Percentiles rank a stretch among this genome's conserved stretches.
phyloP scores from a whole-genome alignment of 2,329 filamentous ascomycete species.

The Verticillium klebahnii region DNA sequence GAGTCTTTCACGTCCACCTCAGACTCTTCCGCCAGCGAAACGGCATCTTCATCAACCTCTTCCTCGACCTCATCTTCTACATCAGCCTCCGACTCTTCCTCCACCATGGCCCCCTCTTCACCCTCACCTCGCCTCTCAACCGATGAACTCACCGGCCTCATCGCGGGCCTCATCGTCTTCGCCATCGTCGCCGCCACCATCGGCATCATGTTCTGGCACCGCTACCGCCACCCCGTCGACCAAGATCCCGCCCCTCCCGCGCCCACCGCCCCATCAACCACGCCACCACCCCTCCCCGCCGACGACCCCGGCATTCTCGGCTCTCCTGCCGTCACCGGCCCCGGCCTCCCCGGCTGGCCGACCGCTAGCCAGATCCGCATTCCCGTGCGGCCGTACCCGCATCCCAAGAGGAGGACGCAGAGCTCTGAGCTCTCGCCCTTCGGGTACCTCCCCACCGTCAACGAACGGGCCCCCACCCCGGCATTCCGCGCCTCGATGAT shows the following conservation, averaged over 20 bases:
- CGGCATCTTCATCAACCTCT: neutral
- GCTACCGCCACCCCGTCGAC: conserved; percentile 6
- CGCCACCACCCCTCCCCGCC: neutral
- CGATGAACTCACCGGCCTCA: conserved; percentile 22
- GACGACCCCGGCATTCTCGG: neutral
- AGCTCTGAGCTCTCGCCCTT: conserved; percentile 8
- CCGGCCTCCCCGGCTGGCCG: neutral
- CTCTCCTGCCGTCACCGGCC: neutral
- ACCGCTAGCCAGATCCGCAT: conserved; percentile 19
- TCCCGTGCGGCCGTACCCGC: conserved; percentile 23
- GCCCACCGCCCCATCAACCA: neutral
- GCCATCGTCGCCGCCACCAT: conserved; percentile 15
- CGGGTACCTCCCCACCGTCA: conserved; percentile 10
- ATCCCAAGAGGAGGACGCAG: conserved; percentile 10
- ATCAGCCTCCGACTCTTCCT: conserved; percentile 3
- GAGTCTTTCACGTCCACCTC: neutral
- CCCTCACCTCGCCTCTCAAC: conserved; percentile 12
- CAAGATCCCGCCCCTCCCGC: neutral
- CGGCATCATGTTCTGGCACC: conserved; percentile 14
- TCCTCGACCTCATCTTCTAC: neutral
- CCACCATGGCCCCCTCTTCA: conserved; percentile 1
- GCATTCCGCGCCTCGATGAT: neutral
- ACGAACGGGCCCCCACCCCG: neutral
- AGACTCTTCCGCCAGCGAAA: neutral
- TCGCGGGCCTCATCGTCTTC: conserved; percentile 18